phyloP scores from a whole-genome alignment of 371 early-diverging fungal species.

The Apophysomyces variabilis region DNA sequence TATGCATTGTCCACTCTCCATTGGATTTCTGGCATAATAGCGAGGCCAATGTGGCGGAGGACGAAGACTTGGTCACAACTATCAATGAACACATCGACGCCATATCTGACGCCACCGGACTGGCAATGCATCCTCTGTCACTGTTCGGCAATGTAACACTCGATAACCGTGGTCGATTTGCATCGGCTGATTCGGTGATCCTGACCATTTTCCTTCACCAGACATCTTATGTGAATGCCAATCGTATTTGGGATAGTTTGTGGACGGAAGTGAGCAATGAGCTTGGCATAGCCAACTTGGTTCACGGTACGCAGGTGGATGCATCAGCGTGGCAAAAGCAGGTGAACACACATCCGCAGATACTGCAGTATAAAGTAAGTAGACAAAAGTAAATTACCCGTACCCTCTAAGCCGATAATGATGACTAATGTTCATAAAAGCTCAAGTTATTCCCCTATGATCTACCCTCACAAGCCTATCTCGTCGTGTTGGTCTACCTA shows the following conservation, averaged over 20 bases:
- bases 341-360: conserved; percentile 21
- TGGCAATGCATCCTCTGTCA: conserved; percentile 53
- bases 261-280: conserved; percentile 34
- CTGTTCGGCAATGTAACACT: conserved; percentile 57
- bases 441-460: conserved; percentile 21
- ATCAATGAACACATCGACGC: conserved; percentile 33
- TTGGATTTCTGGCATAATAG: conserved; percentile 50
- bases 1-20: conserved; percentile 65
- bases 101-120: conserved; percentile 36
- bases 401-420: neutral
- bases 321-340: conserved; percentile 26
- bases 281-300: conserved; percentile 9
- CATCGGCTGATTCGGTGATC: conserved; percentile 56
- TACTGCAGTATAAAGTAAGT: conserved; percentile 39
- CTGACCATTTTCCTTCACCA: conserved; percentile 37
- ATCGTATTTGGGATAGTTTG: conserved; percentile 49
- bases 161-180: conserved; percentile 27
- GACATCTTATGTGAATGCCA: conserved; percentile 17
- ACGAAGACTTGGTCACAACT: conserved; percentile 38
- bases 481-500: conserved; percentile 53
- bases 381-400: neutral
- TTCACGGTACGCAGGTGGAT: neutral
- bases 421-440: conserved; percentile 13
- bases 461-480: conserved; percentile 17
- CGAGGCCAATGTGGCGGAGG: conserved; percentile 19